A percentile compares a stretch with the other conserved stretches of the same genome.
Evolutionary conservation across 2,329 filamentous ascomycete genomes (phyloP).

Genomic region (Alternaria novae-zelandiae): DNA sequence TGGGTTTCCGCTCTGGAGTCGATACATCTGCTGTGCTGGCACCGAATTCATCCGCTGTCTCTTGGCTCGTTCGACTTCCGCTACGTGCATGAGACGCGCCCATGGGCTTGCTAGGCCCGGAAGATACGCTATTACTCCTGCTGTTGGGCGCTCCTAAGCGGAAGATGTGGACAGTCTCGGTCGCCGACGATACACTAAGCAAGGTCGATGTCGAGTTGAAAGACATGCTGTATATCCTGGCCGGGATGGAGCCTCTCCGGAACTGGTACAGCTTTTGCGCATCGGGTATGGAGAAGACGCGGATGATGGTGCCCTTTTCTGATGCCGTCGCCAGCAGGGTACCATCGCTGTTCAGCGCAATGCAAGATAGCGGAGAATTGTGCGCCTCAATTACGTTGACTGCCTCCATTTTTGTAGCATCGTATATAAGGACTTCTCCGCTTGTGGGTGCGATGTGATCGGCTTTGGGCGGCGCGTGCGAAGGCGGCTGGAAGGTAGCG

Average conservation of each 20-base stretch:
- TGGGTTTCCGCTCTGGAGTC: constrained; percentile 45
- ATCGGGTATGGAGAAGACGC: constrained; percentile 89
- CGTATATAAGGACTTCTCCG: constrained; percentile 91
- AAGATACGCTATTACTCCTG: constrained; percentile 44
- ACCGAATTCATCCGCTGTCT: constrained; percentile 51
- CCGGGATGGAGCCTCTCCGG: constrained; percentile 91
- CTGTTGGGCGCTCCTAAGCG: constrained; percentile 62
- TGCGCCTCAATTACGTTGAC: constrained; percentile 97
- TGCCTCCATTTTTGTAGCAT: constrained; percentile 85
- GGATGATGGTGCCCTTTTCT: constrained; percentile 96
- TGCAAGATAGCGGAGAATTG: constrained; percentile 85
- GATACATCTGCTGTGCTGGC: constrained; percentile 41
- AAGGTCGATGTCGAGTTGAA: constrained; percentile 95
- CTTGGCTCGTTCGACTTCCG: constrained; percentile 51
- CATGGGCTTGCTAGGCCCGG: constrained; percentile 25
- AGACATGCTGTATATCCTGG: constrained; percentile 97
- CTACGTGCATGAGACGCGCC: constrained; percentile 49
- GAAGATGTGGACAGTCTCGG: constrained; percentile 97
- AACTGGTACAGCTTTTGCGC: constrained; percentile 97
- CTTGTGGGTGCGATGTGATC: constrained; percentile 83
- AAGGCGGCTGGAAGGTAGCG: constrained; percentile 64
- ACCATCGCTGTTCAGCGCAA: constrained; percentile 90
- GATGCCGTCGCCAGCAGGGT: constrained; percentile 92
- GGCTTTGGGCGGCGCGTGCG: constrained; percentile 80
- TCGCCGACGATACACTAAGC: constrained; percentile 93